These are phyloP conservation scores for Aureobasidium sp. DNA, from an alignment of 2,329 filamentous ascomycete genomes.

Conservation along the genomic window DNA sequence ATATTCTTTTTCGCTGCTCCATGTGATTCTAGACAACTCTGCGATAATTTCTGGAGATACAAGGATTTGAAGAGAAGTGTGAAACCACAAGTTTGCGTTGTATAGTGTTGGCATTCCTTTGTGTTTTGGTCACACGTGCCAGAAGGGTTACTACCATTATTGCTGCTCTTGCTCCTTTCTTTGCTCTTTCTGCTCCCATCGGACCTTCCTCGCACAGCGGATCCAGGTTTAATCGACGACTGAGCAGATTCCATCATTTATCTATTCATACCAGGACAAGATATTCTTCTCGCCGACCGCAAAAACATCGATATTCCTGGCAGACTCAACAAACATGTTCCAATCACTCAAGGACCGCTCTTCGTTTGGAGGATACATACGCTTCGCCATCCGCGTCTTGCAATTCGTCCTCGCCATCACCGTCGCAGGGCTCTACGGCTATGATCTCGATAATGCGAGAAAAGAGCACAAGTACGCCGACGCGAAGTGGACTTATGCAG, in stretches of 20 bases:
- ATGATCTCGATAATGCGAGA: slow-evolving; percentile 54
- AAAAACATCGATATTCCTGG: not conserved
- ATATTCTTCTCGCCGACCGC: not conserved
- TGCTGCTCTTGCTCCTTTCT: not conserved
- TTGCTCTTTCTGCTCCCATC: not conserved
- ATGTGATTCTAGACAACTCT: not conserved
- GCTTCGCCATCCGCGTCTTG: slow-evolving; percentile 60
- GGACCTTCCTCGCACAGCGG: not conserved
- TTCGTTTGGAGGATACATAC: slow-evolving; percentile 29
- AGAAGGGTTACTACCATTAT: not conserved
- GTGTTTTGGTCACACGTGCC: not conserved
- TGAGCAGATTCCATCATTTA: not conserved
- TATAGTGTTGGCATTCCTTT: not conserved
- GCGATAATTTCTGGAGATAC: not conserved
- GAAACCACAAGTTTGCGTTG: not conserved
- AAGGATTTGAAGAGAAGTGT: not conserved
- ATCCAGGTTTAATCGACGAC: not conserved
- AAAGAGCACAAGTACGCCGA: slow-evolving; percentile 47
- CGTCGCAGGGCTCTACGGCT: slow-evolving; percentile 71
- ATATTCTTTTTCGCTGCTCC: not conserved
- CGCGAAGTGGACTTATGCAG: slow-evolving; percentile 73
- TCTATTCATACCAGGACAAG: not conserved
- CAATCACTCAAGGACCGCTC: slow-evolving; percentile 7
- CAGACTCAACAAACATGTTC: not conserved
- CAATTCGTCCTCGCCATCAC: slow-evolving; percentile 71